A percentile compares a stretch with the other conserved stretches of the same genome.
Conservation (phyloP, 2,329 filamentous ascomycete genomes). For the Pseudogymnoascus sp. region DNA sequence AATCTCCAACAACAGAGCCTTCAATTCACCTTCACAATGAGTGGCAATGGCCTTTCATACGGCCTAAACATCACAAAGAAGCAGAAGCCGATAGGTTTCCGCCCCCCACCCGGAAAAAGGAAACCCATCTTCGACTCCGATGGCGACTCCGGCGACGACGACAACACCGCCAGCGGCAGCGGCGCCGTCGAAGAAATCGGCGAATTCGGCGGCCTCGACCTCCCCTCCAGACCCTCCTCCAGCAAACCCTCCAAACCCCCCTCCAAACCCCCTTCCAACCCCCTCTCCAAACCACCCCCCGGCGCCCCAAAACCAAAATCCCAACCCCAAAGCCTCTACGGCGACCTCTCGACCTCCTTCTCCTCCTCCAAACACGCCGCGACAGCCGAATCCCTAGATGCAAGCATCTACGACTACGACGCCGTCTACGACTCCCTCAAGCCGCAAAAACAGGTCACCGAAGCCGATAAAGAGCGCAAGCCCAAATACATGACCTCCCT, state of each 20-base stretch:
- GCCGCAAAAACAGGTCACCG: slow-evolving; percentile 45
- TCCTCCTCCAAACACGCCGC: slow-evolving; percentile 57
- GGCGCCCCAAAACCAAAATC: slow-evolving; percentile 17
- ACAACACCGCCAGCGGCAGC: slow-evolving; percentile 25
- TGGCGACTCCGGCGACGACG: slow-evolving; percentile 49
- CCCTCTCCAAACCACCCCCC: slow-evolving; percentile 49
- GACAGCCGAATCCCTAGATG: slow-evolving; percentile 59
- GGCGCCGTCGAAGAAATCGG: slow-evolving; percentile 48
- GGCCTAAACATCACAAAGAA: slow-evolving; percentile 59
- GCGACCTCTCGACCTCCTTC: slow-evolving; percentile 60
- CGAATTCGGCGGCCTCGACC: slow-evolving; percentile 47
- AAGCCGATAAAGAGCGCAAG: slow-evolving; percentile 51
- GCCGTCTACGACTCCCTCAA: slow-evolving; percentile 72
- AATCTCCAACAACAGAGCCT: not conserved
- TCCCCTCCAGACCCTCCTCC: slow-evolving; percentile 52
- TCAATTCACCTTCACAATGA: slow-evolving; percentile 21
- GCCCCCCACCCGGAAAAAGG: slow-evolving; percentile 42
- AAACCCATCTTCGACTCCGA: slow-evolving; percentile 54
- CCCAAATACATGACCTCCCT: slow-evolving; percentile 76
- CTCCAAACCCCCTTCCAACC: slow-evolving; percentile 59
- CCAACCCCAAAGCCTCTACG: slow-evolving; percentile 33
- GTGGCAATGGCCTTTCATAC: slow-evolving; percentile 39
- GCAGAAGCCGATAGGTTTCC: slow-evolving; percentile 35
- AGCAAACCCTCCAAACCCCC: slow-evolving; percentile 57
- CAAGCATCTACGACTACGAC: slow-evolving; percentile 81